Evolutionary conservation across 768 basidiomycete species (phyloP).

Genomic region (Hydnomerulius pinastri): DNA sequence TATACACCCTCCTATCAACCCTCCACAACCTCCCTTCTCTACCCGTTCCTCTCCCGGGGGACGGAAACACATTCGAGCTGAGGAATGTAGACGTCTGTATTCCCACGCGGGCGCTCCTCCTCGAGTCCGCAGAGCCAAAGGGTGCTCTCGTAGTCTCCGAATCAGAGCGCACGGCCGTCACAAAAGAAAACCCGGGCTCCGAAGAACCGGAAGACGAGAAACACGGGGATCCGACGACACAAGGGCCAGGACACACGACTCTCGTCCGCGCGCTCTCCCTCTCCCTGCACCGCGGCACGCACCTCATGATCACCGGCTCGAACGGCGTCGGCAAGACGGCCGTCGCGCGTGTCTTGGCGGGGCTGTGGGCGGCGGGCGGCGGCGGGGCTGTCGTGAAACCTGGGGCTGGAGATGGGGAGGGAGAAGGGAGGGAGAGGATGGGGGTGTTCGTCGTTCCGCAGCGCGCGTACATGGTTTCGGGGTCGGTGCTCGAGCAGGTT

Average conservation of each 20-base stretch:
- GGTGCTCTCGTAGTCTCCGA: not conserved
- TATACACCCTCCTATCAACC: slow-evolving; percentile 86
- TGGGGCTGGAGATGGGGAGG: slow-evolving; percentile 38
- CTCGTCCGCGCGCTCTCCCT: slow-evolving; percentile 75
- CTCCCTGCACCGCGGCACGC: slow-evolving; percentile 68
- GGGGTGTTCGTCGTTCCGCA: slow-evolving; percentile 90
- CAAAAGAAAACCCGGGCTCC: no score
- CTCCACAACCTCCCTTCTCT: slow-evolving; percentile 71
- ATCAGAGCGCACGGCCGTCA: not conserved
- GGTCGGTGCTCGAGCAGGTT: slow-evolving; percentile 87
- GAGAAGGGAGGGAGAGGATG: slow-evolving; percentile 24
- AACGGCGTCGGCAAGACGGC: slow-evolving; percentile 93
- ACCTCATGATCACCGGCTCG: slow-evolving; percentile 90
- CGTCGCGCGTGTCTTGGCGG: slow-evolving; percentile 85
- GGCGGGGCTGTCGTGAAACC: slow-evolving; percentile 27
- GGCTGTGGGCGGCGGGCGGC: slow-evolving; percentile 76
- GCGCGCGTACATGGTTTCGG: slow-evolving; percentile 88
- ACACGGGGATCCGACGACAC: not conserved
- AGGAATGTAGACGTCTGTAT: slow-evolving; percentile 72
- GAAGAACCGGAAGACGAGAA: no score
- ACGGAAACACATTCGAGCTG: slow-evolving; percentile 55
- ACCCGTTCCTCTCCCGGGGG: slow-evolving; percentile 37
- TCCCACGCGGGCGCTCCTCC: slow-evolving; percentile 35
- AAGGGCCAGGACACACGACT: slow-evolving; percentile 23
- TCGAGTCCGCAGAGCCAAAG: no score